phyloP scores from a whole-genome alignment of 2,329 filamentous ascomycete genomes.

The Niveomyces coronatus region DNA sequence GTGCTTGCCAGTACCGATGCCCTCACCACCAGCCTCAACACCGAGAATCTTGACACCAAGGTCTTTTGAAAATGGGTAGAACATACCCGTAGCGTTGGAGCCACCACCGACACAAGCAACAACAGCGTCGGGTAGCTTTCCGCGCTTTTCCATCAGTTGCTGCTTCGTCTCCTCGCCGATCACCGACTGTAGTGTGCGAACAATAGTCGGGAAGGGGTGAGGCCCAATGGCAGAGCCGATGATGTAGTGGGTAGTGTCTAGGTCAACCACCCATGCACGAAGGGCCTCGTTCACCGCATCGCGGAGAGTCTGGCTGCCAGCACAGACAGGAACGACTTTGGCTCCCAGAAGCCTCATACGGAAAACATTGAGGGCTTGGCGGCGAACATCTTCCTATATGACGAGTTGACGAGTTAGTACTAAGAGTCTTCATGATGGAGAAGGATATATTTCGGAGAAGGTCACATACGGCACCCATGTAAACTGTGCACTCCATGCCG shows the following conservation, averaged over 20 bases:
- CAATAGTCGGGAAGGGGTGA: slow-evolving; percentile 95
- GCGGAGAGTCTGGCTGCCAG: slow-evolving; percentile 71
- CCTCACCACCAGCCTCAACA: slow-evolving; percentile 92
- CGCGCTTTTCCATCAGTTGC: slow-evolving; percentile 75
- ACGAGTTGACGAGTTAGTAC: slow-evolving; percentile 17
- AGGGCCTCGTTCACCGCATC: slow-evolving; percentile 94
- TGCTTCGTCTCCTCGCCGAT: slow-evolving; percentile 91
- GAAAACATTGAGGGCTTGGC: slow-evolving; percentile 96
- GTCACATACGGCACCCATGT: slow-evolving; percentile 70
- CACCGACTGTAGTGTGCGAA: slow-evolving; percentile 93
- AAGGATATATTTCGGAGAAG: neutral
- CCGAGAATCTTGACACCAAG: slow-evolving; percentile 77
- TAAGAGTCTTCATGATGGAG: neutral
- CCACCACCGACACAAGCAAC: slow-evolving; percentile 95
- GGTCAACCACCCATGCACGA: slow-evolving; percentile 84
- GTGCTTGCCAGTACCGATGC: slow-evolving; percentile 75
- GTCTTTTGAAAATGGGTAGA: slow-evolving; percentile 89
- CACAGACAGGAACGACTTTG: slow-evolving; percentile 84
- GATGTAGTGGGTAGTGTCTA: slow-evolving; percentile 94
- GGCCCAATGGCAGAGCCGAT: slow-evolving; percentile 96
- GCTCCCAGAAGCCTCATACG: slow-evolving; percentile 94
- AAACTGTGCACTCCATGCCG: slow-evolving; percentile 94
- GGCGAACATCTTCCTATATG: slow-evolving; percentile 76
- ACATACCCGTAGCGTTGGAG: slow-evolving; percentile 94
- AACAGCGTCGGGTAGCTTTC: slow-evolving; percentile 88